These are phyloP conservation scores for Wickerhamiella allomyrinae DNA, from an alignment of 805 yeast genomes.

Conservation along the genomic window DNA sequence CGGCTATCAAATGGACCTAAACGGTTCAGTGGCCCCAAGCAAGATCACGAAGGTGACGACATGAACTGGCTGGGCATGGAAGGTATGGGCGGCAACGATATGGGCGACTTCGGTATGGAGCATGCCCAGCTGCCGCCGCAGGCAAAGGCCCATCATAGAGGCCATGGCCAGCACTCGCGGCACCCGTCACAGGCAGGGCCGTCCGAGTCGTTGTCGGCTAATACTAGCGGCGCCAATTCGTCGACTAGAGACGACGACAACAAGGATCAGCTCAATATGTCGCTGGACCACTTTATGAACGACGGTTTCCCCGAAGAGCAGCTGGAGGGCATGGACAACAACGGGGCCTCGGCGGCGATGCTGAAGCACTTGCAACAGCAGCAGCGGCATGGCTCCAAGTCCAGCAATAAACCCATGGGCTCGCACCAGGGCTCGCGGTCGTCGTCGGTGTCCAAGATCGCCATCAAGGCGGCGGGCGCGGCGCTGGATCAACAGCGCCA, in stretches of 20 bases:
- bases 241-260: no score
- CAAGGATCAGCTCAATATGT: not conserved
- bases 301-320: not conserved
- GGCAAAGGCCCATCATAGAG: no score
- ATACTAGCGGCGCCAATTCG: no score
- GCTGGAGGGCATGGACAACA: not conserved
- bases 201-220: no score
- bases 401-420: not conserved
- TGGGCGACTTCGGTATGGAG: constrained; percentile 1
- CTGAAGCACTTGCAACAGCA: not conserved
- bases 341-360: not conserved
- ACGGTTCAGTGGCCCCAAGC: not conserved
- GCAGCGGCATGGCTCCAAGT: not conserved
- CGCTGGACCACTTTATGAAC: not conserved
- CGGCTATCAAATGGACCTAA: not conserved
- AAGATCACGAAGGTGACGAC: constrained; percentile 1
- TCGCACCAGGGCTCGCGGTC: not conserved
- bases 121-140: no score
- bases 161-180: no score
- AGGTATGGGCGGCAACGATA: constrained; percentile 9
- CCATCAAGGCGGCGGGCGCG: not conserved
- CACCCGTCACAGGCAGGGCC: no score
- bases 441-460: not conserved
- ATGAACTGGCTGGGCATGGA: constrained; percentile 15
- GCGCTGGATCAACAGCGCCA: constrained; percentile 5